Evolutionary conservation across 768 basidiomycete genomes (phyloP).

Genomic region (Strobilomyces dryophilus): DNA sequence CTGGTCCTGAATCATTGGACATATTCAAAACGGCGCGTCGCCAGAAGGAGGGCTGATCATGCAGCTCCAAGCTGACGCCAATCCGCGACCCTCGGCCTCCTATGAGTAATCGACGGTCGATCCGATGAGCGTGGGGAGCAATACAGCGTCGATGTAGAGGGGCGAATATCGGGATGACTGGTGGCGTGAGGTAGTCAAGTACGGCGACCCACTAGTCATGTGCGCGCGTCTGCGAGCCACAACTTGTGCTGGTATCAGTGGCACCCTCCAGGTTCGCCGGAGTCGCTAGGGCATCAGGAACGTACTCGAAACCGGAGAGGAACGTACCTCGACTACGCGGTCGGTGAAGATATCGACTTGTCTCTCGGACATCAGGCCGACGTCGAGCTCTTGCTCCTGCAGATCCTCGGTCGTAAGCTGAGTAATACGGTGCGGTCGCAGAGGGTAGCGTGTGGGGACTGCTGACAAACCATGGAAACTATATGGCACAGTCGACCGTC

Average conservation of each 20-base stretch:
- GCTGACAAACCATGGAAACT: no score
- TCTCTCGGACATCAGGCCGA: constrained; percentile 46
- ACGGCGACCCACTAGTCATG: constrained; percentile 76
- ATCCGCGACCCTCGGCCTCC: constrained; percentile 88
- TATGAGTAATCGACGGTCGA: no score
- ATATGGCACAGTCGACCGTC: constrained; percentile 50
- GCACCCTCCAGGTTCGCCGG: constrained; percentile 92
- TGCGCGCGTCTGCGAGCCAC: constrained; percentile 60
- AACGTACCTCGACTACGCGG: constrained; percentile 72
- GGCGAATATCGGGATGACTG: constrained; percentile 54
- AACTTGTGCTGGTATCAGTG: constrained; percentile 98
- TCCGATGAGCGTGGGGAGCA: constrained; percentile 50
- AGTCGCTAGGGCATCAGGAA: no score
- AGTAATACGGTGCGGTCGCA: constrained; percentile 51
- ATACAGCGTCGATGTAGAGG: constrained; percentile 85
- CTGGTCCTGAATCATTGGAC: no score
- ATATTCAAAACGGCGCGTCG: neutral
- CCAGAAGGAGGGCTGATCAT: neutral
- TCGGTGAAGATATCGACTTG: constrained; percentile 64
- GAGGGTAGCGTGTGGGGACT: no score
- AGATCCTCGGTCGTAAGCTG: constrained; percentile 45
- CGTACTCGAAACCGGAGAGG: no score
- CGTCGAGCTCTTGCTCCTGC: constrained; percentile 59
- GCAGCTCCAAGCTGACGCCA: constrained; percentile 83
- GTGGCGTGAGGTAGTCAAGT: no score